Percentiles rank a stretch among this genome's conserved stretches.
phyloP scores from a whole-genome alignment of 1,139 yeast genomes.

The Diutina siamensis region DNA sequence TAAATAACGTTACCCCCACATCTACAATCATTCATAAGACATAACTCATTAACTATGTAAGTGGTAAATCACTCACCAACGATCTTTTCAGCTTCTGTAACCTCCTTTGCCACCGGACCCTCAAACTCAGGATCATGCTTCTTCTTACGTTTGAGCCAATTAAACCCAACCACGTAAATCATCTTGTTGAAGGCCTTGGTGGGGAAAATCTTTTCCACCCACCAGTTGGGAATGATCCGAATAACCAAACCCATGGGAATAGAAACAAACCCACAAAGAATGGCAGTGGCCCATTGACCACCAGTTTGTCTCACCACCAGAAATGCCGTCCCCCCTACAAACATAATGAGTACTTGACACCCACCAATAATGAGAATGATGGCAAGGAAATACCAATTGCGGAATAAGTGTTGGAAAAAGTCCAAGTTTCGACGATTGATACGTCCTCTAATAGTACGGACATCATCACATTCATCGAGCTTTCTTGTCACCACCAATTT shows the following conservation, averaged over 20 bases:
- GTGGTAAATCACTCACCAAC: not conserved
- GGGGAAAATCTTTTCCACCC: conserved; percentile 66
- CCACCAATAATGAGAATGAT: conserved; percentile 70
- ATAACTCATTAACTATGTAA: not conserved
- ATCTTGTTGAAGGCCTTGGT: conserved; percentile 36
- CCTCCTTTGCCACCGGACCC: not conserved
- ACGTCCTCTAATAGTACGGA: conserved; percentile 44
- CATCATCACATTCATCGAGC: conserved; percentile 77
- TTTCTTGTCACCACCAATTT: conserved; percentile 86
- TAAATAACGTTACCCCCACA: too few relatives aligned
- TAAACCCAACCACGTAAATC: conserved; percentile 37
- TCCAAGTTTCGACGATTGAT: conserved; percentile 49
- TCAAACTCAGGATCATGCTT: conserved; percentile 13
- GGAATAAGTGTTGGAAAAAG: conserved; percentile 68
- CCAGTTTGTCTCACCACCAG: conserved; percentile 69
- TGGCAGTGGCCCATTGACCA: conserved; percentile 82
- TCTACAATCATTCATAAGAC: too few relatives aligned
- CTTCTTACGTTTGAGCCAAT: conserved; percentile 24
- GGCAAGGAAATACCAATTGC: conserved; percentile 70
- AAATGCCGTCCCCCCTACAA: conserved; percentile 95
- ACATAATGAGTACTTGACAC: conserved; percentile 83
- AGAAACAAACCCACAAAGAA: conserved; percentile 72
- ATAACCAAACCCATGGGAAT: conserved; percentile 70
- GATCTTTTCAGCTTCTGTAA: not conserved
- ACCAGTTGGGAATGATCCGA: conserved; percentile 72